Percentiles rank a stretch among this genome's conserved stretches.
Evolutionary conservation across 2,329 filamentous ascomycete genomes (phyloP).

Genomic region (Phoma herbarum): DNA sequence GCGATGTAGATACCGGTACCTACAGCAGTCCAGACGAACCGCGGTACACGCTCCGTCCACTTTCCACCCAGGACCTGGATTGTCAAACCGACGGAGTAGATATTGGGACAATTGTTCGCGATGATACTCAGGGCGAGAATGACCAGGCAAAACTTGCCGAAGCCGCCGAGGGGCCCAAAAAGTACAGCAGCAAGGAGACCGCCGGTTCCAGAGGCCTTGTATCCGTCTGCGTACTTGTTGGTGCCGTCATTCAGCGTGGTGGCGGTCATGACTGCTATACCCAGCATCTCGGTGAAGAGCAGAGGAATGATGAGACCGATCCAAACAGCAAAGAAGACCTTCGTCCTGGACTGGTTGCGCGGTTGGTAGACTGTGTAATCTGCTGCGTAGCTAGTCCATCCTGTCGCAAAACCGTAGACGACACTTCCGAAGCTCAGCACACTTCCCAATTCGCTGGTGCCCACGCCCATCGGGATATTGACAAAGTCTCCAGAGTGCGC

Average conservation of each 20-base stretch:
- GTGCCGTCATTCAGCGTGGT: constrained; percentile 62
- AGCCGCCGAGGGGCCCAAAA: constrained; percentile 68
- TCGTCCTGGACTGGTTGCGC: constrained; percentile 63
- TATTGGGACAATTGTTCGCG: constrained; percentile 76
- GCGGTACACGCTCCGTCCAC: constrained; percentile 68
- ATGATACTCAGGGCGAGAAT: constrained; percentile 72
- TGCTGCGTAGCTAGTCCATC: constrained; percentile 78
- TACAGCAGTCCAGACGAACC: constrained; percentile 72
- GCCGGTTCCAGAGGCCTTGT: constrained; percentile 66
- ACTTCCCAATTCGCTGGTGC: constrained; percentile 66
- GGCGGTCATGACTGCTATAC: constrained; percentile 73
- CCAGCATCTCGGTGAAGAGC: constrained; percentile 77
- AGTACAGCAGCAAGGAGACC: constrained; percentile 73
- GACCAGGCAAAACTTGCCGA: constrained; percentile 76
- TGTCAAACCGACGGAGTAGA: constrained; percentile 71
- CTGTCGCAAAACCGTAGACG: constrained; percentile 73
- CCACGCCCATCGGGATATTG: constrained; percentile 67
- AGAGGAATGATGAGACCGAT: constrained; percentile 74
- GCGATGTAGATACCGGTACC: constrained; percentile 71
- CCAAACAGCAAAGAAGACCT: constrained; percentile 75
- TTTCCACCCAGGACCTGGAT: constrained; percentile 69
- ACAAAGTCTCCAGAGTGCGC: constrained; percentile 72
- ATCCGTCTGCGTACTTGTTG: constrained; percentile 66
- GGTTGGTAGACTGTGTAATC: constrained; percentile 87
- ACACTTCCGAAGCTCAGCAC: constrained; percentile 72